These are phyloP conservation scores for Suillus occidentalis DNA, from an alignment of 768 basidiomycete genomes.

Conservation along the genomic window DNA sequence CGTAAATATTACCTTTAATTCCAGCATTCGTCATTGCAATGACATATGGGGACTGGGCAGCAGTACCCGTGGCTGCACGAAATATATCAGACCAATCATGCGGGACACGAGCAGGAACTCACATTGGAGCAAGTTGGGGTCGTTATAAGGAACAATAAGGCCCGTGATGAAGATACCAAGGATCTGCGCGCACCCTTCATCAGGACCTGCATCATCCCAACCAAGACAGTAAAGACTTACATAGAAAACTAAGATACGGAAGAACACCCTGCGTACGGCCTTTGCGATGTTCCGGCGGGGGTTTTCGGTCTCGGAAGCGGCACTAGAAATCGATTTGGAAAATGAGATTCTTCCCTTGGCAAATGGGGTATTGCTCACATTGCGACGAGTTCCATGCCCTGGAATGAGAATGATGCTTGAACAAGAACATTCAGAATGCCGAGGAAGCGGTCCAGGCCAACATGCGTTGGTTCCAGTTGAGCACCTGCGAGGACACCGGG, in stretches of 20 bases:
- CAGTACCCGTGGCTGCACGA: constrained; percentile 47
- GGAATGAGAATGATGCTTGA: constrained; percentile 72
- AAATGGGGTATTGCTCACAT: constrained; percentile 45
- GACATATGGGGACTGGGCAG: constrained; percentile 78
- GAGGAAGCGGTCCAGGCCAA: constrained; percentile 42
- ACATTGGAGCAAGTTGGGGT: constrained; percentile 47
- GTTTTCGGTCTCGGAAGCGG: constrained; percentile 75
- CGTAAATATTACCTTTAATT: constrained; percentile 47
- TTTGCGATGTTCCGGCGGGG: constrained; percentile 78
- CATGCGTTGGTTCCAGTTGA: constrained; percentile 29
- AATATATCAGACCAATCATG: constrained; percentile 34
- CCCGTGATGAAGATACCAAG: constrained; percentile 69
- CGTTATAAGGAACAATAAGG: constrained; percentile 72
- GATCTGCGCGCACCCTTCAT: constrained; percentile 40
- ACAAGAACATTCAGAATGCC: constrained; percentile 44
- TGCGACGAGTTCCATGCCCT: constrained; percentile 74
- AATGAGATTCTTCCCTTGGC: constrained; percentile 6
- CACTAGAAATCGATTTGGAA: constrained; percentile 36
- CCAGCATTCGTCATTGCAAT: constrained; percentile 73
- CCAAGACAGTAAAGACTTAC: constrained; percentile 31
- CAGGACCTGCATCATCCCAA: neutral
- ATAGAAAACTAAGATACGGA: constrained; percentile 79
- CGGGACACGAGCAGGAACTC: constrained; percentile 13
- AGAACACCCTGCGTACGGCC: constrained; percentile 76
- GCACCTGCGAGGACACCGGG: constrained; percentile 51